These are phyloP conservation scores for Pholiota microspora DNA, from an alignment of 768 basidiomycete genomes.

Conservation along the genomic window DNA sequence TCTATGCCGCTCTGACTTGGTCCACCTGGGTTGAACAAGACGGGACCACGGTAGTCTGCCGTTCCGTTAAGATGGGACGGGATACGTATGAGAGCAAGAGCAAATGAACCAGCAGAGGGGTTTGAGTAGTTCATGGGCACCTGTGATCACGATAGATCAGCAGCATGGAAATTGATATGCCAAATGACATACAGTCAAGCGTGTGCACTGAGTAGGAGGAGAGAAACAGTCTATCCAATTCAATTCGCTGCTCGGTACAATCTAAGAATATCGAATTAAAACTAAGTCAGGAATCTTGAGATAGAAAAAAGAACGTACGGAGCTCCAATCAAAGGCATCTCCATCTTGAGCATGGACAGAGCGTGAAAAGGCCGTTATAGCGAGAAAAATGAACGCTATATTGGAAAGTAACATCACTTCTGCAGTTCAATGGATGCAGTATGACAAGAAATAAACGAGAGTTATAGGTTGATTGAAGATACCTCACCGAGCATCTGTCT, in stretches of 20 bases:
- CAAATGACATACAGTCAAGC: conserved; percentile 24
- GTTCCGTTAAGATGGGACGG: neutral
- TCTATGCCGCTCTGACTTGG: conserved; percentile 1
- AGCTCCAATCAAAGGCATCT: neutral
- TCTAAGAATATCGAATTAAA: neutral
- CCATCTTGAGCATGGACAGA: neutral
- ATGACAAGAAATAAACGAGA: no score
- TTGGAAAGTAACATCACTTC: no score
- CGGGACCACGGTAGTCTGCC: neutral
- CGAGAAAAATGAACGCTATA: no score
- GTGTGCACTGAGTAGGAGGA: conserved; percentile 26
- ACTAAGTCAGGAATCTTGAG: neutral
- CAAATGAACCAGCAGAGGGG: neutral
- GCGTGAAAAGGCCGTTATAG: neutral
- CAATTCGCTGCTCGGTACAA: conserved; percentile 19
- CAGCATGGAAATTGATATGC: neutral
- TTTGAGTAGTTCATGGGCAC: conserved; percentile 5
- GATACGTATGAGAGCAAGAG: neutral
- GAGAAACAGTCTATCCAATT: conserved; percentile 27
- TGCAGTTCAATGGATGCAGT: no score
- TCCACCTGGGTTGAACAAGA: conserved; percentile 2
- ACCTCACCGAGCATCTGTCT: no score
- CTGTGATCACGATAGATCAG: neutral
- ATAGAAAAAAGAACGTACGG: neutral
- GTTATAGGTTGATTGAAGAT: no score